phyloP scores from a whole-genome alignment of 2,329 filamentous ascomycete species.

The Botrytis fabae region DNA sequence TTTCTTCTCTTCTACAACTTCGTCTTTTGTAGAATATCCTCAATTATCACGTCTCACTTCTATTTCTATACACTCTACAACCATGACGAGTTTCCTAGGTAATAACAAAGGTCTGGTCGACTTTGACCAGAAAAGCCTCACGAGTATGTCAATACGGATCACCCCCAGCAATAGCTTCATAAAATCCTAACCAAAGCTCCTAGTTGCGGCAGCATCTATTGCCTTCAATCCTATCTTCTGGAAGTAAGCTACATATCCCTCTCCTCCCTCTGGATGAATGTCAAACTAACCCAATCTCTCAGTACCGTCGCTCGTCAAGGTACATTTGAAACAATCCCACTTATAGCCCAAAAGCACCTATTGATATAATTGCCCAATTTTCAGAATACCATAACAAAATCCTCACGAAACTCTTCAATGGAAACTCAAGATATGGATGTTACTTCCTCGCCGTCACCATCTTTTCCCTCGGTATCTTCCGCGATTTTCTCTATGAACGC shows the following conservation, averaged over 20 bases:
- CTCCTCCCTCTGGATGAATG: background rate
- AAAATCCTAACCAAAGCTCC: constrained; percentile 23
- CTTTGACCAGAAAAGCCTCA: constrained; percentile 65
- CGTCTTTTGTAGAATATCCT: background rate
- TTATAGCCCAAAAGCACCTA: constrained; percentile 22
- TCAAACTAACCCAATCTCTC: constrained; percentile 22
- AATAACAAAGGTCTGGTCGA: constrained; percentile 51
- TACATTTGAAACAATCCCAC: constrained; percentile 43
- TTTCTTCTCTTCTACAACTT: background rate
- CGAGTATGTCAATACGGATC: constrained; percentile 52
- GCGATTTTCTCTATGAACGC: constrained; percentile 83
- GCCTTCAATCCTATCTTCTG: constrained; percentile 98
- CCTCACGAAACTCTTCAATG: constrained; percentile 82
- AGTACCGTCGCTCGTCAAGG: constrained; percentile 84
- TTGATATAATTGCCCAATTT: constrained; percentile 23
- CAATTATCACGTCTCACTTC: background rate
- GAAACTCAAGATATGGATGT: constrained; percentile 76
- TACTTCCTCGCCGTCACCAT: constrained; percentile 87
- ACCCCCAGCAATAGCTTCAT: constrained; percentile 29
- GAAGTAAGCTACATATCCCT: constrained; percentile 69
- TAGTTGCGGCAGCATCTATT: constrained; percentile 80
- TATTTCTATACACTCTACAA: background rate
- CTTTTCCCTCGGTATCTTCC: constrained; percentile 86
- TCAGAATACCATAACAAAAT: constrained; percentile 89
- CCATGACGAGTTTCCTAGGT: constrained; percentile 36